Conservation (phyloP, 2,329 filamentous ascomycete genomes). For the Trichoderma cornu-damae region DNA sequence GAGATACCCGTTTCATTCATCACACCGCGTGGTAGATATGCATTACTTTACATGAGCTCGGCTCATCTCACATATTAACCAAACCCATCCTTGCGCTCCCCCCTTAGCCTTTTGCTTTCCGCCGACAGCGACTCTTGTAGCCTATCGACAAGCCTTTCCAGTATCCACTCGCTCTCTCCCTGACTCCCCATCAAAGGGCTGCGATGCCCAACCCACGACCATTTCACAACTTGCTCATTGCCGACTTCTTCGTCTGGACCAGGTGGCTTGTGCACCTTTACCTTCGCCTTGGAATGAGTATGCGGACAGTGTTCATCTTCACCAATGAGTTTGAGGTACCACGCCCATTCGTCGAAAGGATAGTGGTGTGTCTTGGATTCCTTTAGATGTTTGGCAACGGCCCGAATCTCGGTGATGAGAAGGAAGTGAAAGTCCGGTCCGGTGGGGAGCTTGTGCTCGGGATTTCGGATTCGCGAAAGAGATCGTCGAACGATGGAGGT, state of each 20-base stretch:
- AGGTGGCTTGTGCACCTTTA: background rate
- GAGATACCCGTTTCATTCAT: too few relatives aligned
- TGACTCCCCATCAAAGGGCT: constrained; percentile 13
- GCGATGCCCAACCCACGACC: constrained; percentile 16
- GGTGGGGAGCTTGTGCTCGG: background rate
- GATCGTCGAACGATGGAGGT: constrained; percentile 4
- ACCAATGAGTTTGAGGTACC: constrained; percentile 61
- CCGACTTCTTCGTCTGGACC: background rate
- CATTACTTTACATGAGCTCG: too few relatives aligned
- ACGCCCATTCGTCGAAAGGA: constrained; percentile 79
- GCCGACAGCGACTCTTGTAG: constrained; percentile 8
- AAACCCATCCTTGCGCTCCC: background rate
- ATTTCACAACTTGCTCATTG: background rate
- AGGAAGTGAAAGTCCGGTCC: constrained; percentile 11
- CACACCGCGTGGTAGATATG: too few relatives aligned
- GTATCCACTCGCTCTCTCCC: constrained; percentile 14
- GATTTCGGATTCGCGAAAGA: constrained; percentile 1
- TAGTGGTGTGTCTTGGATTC: constrained; percentile 51
- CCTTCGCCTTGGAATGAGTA: background rate
- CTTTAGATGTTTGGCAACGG: background rate
- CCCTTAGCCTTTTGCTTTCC: background rate
- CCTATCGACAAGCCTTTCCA: constrained; percentile 6
- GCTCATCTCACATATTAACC: background rate
- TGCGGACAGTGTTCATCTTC: constrained; percentile 6
- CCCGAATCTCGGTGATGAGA: constrained; percentile 14